A percentile compares a stretch with the other conserved stretches of the same genome.
Conservation (phyloP, 305 asterid species). For the Fraxinus floribunda region DNA sequence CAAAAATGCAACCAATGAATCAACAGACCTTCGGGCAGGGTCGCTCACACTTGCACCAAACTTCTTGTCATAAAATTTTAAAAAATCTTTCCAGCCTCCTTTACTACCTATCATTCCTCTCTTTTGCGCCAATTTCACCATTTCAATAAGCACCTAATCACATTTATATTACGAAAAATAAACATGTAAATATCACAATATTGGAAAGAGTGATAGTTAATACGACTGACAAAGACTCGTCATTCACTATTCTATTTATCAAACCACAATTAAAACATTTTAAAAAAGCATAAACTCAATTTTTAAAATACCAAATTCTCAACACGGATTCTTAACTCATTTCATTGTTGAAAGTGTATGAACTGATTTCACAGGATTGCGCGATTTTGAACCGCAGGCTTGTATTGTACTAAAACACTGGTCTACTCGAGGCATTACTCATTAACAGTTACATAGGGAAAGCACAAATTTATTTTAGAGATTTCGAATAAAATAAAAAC, state of each 20-base stretch:
- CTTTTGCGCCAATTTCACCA: slow-evolving; percentile 86
- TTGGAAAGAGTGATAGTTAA: not conserved
- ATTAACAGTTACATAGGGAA: not conserved
- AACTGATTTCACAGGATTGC: not conserved
- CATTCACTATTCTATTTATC: not conserved
- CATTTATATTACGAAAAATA: not conserved
- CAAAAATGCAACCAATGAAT: slow-evolving; percentile 58
- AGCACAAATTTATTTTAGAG: not conserved
- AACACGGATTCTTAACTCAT: not conserved
- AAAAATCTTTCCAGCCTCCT: slow-evolving; percentile 88
- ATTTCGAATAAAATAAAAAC: not conserved
- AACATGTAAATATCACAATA: not conserved
- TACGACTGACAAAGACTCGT: not conserved
- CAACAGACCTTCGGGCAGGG: slow-evolving; percentile 70
- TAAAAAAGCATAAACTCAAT: not conserved
- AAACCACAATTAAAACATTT: not conserved
- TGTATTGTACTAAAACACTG: not conserved
- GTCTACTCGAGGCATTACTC: not conserved
- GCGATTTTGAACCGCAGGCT: not conserved
- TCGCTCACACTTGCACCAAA: slow-evolving; percentile 78
- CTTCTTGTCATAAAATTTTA: slow-evolving; percentile 62
- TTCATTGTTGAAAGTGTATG: not conserved
- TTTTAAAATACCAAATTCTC: not conserved
- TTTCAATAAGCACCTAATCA: slow-evolving; percentile 66
- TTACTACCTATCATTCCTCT: slow-evolving; percentile 64